These are phyloP conservation scores for Paxillus involutus DNA, from an alignment of 768 basidiomycete species.

Conservation along the genomic window DNA sequence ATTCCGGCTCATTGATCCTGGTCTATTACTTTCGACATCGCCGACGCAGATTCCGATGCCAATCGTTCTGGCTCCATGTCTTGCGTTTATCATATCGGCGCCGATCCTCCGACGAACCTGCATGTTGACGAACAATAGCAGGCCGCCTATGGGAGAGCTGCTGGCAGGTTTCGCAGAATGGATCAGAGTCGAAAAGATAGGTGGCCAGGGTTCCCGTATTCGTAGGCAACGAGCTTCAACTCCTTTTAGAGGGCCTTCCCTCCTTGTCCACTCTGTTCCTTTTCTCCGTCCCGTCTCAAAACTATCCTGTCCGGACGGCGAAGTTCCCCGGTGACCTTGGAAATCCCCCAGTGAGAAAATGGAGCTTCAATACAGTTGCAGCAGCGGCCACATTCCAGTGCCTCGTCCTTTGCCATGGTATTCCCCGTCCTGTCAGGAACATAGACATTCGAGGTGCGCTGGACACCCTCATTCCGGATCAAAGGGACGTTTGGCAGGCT, in stretches of 20 bases:
- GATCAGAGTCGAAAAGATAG: background rate
- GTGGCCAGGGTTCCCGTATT: background rate
- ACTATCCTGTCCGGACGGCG: constrained; percentile 14
- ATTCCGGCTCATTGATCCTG: too few species aligned
- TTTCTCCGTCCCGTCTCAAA: constrained; percentile 2
- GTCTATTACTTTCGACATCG: too few species aligned
- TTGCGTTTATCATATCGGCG: too few species aligned
- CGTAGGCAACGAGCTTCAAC: background rate
- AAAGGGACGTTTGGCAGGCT: constrained; percentile 12
- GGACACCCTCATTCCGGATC: constrained; percentile 13
- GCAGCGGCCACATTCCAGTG: constrained; percentile 19
- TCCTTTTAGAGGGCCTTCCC: background rate
- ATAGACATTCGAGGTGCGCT: constrained; percentile 11
- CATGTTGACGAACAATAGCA: too few species aligned
- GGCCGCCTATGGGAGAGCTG: too few species aligned
- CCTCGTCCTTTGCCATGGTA: too few species aligned
- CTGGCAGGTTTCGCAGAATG: background rate
- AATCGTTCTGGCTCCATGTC: too few species aligned
- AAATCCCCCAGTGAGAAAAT: constrained; percentile 11
- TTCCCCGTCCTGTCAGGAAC: constrained; percentile 10
- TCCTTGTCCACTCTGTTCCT: background rate
- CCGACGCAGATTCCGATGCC: too few species aligned
- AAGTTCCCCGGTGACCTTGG: constrained; percentile 7
- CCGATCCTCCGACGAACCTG: too few species aligned
- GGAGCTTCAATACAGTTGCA: constrained; percentile 13